Percentiles rank a stretch among this genome's conserved stretches.
Evolutionary conservation across 2,329 filamentous ascomycete species (phyloP).

Genomic region (Cercospora sesami): DNA sequence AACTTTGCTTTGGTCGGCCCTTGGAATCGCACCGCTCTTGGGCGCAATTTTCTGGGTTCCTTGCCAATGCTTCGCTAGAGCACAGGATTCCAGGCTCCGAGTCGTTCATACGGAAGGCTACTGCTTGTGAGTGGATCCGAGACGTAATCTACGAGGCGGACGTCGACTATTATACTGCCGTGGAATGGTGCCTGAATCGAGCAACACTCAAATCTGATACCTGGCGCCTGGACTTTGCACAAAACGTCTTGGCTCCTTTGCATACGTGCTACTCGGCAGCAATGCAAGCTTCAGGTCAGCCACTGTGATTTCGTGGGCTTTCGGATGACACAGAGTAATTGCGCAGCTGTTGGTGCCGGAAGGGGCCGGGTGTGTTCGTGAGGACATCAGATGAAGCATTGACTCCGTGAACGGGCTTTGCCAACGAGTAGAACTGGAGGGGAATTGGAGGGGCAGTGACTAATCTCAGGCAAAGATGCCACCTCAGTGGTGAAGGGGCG

Average conservation of each 20-base stretch:
- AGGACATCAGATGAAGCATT: too few species aligned
- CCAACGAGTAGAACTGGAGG: too few species aligned
- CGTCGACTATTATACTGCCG: not conserved
- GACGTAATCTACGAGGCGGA: not conserved
- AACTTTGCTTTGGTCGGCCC: not conserved
- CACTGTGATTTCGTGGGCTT: not conserved
- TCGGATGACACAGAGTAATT: too few species aligned
- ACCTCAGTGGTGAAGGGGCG: too few species aligned
- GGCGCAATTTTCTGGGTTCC: too few species aligned
- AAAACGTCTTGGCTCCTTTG: not conserved
- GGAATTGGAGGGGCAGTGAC: too few species aligned
- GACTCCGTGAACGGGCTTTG: too few species aligned
- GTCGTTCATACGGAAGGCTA: not conserved
- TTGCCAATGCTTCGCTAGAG: too few species aligned
- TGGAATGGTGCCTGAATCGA: not conserved
- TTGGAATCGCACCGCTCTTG: not conserved
- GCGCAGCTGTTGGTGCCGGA: too few species aligned
- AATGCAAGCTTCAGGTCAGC: not conserved
- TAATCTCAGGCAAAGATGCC: too few species aligned
- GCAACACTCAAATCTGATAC: not conserved
- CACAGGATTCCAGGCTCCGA: too few species aligned
- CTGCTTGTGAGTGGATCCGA: not conserved
- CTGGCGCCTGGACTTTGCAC: not conserved
- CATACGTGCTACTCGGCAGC: not conserved
- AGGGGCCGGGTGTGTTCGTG: too few species aligned